phyloP scores from a whole-genome alignment of 2,329 filamentous ascomycete genomes.

The Alternaria ethzedia region DNA sequence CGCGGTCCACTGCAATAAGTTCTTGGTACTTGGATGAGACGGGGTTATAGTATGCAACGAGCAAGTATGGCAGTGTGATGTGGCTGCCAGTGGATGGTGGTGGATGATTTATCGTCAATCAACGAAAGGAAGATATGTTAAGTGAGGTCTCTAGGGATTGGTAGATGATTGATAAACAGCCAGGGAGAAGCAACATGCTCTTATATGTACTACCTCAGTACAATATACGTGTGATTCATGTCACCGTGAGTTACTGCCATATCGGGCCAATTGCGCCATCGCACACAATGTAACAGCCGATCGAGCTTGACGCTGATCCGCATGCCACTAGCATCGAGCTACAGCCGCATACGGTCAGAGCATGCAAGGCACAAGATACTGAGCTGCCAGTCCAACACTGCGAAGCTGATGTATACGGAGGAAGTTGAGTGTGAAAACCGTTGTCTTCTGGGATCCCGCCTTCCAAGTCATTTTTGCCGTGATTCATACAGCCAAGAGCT shows the following conservation, averaged over 20 bases:
- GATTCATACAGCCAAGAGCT: background rate
- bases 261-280: slow-evolving; percentile 41
- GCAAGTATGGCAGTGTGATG: background rate
- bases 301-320: slow-evolving; percentile 3
- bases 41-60: no score
- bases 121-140: background rate
- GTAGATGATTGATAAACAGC: background rate
- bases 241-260: slow-evolving; percentile 1
- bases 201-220: slow-evolving; percentile 14
- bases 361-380: background rate
- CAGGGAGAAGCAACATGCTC: background rate
- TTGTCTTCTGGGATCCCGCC: background rate
- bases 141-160: background rate
- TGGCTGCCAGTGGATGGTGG: background rate
- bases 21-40: background rate
- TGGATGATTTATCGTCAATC: background rate
- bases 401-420: background rate
- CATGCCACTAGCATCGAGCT: slow-evolving; percentile 4
- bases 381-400: background rate
- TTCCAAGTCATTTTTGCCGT: background rate
- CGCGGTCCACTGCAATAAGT: background rate
- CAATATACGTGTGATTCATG: background rate
- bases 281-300: slow-evolving; percentile 39
- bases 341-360: slow-evolving; percentile 1
- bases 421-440: background rate